Conservation (phyloP, 2,329 filamentous ascomycete genomes). For the Plenodomus biglobosus region DNA sequence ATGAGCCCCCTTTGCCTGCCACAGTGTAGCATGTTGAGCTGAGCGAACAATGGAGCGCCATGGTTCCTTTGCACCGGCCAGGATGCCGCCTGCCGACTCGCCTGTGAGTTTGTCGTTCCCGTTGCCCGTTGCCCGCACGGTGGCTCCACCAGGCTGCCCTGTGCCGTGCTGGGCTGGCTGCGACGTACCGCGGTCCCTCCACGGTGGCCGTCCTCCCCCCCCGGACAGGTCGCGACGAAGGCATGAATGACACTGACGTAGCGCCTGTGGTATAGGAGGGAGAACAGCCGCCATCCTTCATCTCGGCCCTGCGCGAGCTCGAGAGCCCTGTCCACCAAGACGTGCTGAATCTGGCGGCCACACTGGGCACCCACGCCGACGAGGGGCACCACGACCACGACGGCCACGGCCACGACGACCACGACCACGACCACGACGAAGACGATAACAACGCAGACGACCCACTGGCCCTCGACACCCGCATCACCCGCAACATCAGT, state of each 20-base stretch:
- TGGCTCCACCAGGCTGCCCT: background rate
- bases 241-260: slow-evolving; percentile 29
- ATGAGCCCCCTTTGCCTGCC: slow-evolving; percentile 18
- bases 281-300: slow-evolving; percentile 44
- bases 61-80: background rate
- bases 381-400: slow-evolving; percentile 36
- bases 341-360: slow-evolving; percentile 53
- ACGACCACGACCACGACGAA: slow-evolving; percentile 17
- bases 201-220: background rate
- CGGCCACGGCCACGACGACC: slow-evolving; percentile 32
- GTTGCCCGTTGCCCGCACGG: slow-evolving; percentile 1
- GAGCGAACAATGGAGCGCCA: background rate
- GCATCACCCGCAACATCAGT: slow-evolving; percentile 49
- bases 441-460: background rate
- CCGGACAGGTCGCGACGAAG: too few species aligned
- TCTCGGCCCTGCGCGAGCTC: slow-evolving; percentile 51
- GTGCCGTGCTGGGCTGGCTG: too few species aligned
- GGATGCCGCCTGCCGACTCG: slow-evolving; percentile 43
- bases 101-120: slow-evolving; percentile 21
- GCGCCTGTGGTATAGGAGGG: slow-evolving; percentile 23
- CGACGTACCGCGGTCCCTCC: slow-evolving; percentile 1
- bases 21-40: slow-evolving; percentile 2
- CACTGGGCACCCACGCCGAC: slow-evolving; percentile 49
- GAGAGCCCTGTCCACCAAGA: slow-evolving; percentile 49
- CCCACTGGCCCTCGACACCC: too few species aligned